Conservation (phyloP, 495 filamentous ascomycete genomes). For the Penicillium canariense region DNA sequence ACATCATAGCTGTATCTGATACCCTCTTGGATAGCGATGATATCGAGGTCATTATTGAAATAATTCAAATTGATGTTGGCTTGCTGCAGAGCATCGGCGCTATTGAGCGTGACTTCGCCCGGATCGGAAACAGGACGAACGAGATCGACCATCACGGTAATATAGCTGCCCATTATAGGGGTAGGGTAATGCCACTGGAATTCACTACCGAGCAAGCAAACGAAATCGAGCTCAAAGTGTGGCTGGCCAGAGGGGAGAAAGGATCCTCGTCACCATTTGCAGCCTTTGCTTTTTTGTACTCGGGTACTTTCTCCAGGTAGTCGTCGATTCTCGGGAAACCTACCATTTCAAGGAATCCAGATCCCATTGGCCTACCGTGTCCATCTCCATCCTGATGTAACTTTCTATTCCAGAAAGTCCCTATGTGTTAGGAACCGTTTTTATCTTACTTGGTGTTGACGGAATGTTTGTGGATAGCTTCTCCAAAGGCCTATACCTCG, state of each 20-base stretch:
- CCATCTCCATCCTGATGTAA: no score
- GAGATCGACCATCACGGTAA: slow-evolving; percentile 60
- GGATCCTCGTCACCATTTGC: slow-evolving; percentile 50
- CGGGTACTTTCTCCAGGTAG: slow-evolving; percentile 36
- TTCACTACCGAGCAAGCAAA: slow-evolving; percentile 54
- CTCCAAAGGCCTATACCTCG: no score
- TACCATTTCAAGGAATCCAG: slow-evolving; percentile 48
- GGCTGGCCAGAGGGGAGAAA: slow-evolving; percentile 58
- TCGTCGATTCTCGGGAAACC: slow-evolving; percentile 49
- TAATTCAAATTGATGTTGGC: slow-evolving; percentile 59
- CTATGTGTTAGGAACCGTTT: no score
- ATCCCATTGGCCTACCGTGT: slow-evolving; percentile 42
- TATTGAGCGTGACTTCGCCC: slow-evolving; percentile 51
- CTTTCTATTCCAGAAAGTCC: no score
- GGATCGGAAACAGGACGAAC: slow-evolving; percentile 48
- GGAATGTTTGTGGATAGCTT: no score
- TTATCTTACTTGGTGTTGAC: no score
- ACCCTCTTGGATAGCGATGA: slow-evolving; percentile 56
- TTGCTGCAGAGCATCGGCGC: slow-evolving; percentile 46
- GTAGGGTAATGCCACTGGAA: slow-evolving; percentile 62
- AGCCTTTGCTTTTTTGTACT: slow-evolving; percentile 42
- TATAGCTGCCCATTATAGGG: slow-evolving; percentile 43
- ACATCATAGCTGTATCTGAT: slow-evolving; percentile 53
- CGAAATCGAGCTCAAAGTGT: slow-evolving; percentile 64
- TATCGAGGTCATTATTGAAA: slow-evolving; percentile 52